Base-by-base conservation (phyloP, 805 yeast genomes). In the Saccharomycopsis capsularis region DNA sequence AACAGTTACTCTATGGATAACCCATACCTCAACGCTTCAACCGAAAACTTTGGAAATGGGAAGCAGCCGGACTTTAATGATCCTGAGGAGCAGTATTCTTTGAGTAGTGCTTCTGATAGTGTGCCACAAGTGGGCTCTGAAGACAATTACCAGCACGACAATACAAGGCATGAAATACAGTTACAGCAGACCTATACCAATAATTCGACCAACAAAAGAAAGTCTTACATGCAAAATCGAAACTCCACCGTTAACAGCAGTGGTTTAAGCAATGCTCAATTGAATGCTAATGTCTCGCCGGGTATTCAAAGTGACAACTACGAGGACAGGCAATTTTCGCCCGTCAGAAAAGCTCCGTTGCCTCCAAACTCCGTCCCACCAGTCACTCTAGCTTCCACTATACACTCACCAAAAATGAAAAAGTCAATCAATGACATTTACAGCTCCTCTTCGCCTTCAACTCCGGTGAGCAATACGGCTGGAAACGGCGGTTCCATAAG, bases 321-420 rank as follows among this genome's bases (percentile, higher is more conserved):
- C 2, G 55, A 56, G 29, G 57, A 51, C 42, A 56, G 62, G 6
- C 61, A 70, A 32, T 82, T 81, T 59, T 63, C 71, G 18, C 81
- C 88, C 0, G 87, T 88, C n/a, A 71, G 88, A 63, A 79, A 70
- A 57, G 85, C 88, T 0, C 90, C 90, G 1, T 74, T 73, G 46
- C 88, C 88, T 0, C 89, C 48, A 9, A 18, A 21, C 32, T 27
- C 18, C 21, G 38, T 11, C n/a, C 38, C 38, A 9, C n/a, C 40
- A n/a, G 25, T n/a, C 24, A 11, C 32, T 9, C 24, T 23, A 27
- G 9, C 35, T 11, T 18, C 21, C 9, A 16, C 35, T 6, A 15
- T 40, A 7, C 35, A 24, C 15, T 40, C 44, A 13, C 44, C 44
- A 24, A 34, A 34, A 18, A 16, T 9, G 19, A 34, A 34, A 18